Conservation (phyloP, 1,139 yeast species). For the Arxiozyma heterogenica region DNA sequence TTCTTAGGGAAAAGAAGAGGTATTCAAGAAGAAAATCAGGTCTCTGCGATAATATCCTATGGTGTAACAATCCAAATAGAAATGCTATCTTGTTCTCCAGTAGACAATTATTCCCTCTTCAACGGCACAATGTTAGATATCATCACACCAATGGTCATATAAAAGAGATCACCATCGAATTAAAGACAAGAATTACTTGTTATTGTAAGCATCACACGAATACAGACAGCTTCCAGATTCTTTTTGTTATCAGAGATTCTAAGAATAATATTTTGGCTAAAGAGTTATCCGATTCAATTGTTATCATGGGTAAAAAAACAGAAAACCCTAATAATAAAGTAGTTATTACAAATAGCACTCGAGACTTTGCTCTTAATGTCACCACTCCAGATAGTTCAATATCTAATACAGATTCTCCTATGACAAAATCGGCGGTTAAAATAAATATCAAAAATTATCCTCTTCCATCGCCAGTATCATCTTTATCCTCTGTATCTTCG, state of each 20-base stretch:
- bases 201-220: conserved; percentile 94
- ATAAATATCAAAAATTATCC: not conserved
- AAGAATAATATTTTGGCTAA: conserved; percentile 61
- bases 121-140: conserved; percentile 32
- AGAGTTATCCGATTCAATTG: conserved; percentile 59
- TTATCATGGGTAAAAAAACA: conserved; percentile 41
- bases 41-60: conserved; percentile 59
- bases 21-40: conserved; percentile 82
- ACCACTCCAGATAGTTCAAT: not conserved
- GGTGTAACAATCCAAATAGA: conserved; percentile 65
- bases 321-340: conserved; percentile 61
- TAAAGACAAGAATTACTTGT: conserved; percentile 83
- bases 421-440: not conserved
- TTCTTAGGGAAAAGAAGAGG: conserved; percentile 83
- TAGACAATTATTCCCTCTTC: conserved; percentile 65
- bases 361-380: conserved; percentile 1
- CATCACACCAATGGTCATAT: conserved; percentile 31
- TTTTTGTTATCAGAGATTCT: conserved; percentile 59
- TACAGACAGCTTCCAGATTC: conserved; percentile 61
- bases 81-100: conserved; percentile 85
- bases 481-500: not conserved
- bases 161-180: conserved; percentile 37
- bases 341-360: not conserved
- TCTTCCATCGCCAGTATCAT: conserved; percentile 7
- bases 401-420: not conserved